phyloP scores from a whole-genome alignment of 768 basidiomycete genomes.

The Phanerochaete sordida region DNA sequence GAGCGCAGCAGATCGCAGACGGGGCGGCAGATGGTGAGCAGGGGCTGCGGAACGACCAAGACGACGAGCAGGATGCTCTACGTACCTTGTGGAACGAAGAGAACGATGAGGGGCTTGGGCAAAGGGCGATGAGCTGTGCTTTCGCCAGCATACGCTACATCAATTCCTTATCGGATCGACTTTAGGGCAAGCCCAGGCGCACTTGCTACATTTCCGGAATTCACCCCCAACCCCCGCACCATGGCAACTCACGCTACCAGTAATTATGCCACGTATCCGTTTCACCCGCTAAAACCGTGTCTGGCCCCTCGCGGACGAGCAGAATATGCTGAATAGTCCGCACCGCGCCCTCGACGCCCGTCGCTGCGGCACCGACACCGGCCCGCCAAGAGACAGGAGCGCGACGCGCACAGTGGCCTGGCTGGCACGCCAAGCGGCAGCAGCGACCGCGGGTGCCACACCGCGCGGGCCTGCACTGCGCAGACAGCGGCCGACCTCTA shows the following conservation, averaged over 20 bases:
- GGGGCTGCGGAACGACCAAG: conserved; percentile 13
- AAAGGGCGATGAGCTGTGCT: conserved; percentile 22
- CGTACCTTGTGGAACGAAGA: conserved; percentile 15
- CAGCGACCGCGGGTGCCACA: not conserved
- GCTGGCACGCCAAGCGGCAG: not conserved
- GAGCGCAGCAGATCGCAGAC: conserved; percentile 6
- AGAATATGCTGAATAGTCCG: not conserved
- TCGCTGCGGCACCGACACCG: no score
- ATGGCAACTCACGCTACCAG: not conserved
- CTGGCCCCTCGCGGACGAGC: not conserved
- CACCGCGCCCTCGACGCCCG: not conserved
- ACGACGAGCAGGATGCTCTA: conserved; percentile 7
- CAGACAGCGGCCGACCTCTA: not conserved
- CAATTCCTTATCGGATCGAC: conserved; percentile 26
- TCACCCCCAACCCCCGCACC: not conserved
- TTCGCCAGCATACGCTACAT: conserved; percentile 9
- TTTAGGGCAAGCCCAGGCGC: conserved; percentile 26
- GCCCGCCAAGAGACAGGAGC: no score
- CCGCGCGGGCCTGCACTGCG: no score
- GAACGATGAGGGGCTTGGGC: conserved; percentile 24
- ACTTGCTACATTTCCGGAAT: conserved; percentile 1
- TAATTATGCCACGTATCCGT: not conserved
- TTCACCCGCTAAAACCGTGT: not conserved
- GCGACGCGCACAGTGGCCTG: no score
- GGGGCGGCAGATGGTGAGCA: not conserved